phyloP scores from a whole-genome alignment of 225 moss, liverwort and hornwort species.

The Physcomitrellopsis africana region DNA sequence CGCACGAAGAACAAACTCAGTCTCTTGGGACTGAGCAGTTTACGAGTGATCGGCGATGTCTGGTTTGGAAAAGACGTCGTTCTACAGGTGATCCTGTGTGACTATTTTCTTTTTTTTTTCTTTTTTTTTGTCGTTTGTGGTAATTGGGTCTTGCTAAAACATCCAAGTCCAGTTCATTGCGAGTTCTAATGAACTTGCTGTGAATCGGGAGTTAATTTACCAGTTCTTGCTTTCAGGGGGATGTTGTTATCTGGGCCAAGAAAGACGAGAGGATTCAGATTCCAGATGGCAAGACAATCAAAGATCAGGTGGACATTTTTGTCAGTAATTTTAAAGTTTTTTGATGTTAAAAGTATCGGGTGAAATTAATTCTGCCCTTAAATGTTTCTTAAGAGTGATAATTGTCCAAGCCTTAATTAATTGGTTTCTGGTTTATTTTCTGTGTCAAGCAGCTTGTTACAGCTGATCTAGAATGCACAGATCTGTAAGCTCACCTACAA shows the following conservation, averaged over 20 bases:
- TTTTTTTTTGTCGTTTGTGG: too few species aligned
- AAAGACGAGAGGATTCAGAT: conserved; percentile 54
- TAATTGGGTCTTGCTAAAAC: neutral
- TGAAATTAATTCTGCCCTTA: too few species aligned
- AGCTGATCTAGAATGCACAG: conserved; percentile 46
- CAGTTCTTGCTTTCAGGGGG: conserved; percentile 37
- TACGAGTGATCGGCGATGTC: conserved; percentile 60
- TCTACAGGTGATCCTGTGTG: conserved; percentile 42
- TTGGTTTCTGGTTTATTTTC: conserved; percentile 24
- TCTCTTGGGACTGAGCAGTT: conserved; percentile 46
- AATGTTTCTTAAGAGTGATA: too few species aligned
- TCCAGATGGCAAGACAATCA: conserved; percentile 55
- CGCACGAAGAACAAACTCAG: conserved; percentile 50
- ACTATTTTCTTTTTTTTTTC: too few species aligned
- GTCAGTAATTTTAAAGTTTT: neutral
- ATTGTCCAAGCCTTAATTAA: neutral
- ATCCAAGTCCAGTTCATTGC: neutral
- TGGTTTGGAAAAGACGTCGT: conserved; percentile 69
- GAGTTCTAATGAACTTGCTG: neutral
- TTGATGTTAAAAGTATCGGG: too few species aligned
- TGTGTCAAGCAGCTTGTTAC: conserved; percentile 55
- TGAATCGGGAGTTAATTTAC: neutral
- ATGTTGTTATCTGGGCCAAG: conserved; percentile 68
- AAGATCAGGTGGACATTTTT: conserved; percentile 44
- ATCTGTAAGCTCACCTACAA: conserved; percentile 42